A percentile compares a stretch with the other conserved stretches of the same genome.
phyloP scores from a whole-genome alignment of 345 rosid species.

The Camelina neglecta region DNA sequence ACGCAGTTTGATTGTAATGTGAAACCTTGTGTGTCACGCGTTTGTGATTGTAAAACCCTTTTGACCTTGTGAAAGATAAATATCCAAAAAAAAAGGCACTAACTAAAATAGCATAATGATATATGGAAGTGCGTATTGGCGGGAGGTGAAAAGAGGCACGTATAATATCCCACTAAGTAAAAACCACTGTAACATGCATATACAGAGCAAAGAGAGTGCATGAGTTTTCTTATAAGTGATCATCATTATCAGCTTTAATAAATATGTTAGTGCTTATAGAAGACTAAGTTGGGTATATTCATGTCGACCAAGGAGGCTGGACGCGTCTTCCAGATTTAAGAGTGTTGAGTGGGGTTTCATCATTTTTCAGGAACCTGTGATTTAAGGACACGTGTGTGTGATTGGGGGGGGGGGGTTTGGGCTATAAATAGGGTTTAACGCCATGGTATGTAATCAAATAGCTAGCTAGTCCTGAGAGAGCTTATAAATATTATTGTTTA shows the following conservation, averaged over 20 bases:
- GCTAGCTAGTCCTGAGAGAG: neutral
- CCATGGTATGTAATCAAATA: constrained; percentile 1
- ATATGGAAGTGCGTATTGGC: constrained; percentile 33
- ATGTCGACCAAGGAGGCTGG: constrained; percentile 39
- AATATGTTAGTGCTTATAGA: constrained; percentile 26
- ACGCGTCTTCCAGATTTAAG: constrained; percentile 31
- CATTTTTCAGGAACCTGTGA: constrained; percentile 6
- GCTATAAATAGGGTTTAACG: constrained; percentile 35
- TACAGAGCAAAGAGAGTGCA: neutral
- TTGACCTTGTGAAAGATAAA: constrained; percentile 7
- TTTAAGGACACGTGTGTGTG: constrained; percentile 4
- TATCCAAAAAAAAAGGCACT: constrained; percentile 1
- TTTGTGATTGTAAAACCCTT: constrained; percentile 10
- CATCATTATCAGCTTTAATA: constrained; percentile 21
- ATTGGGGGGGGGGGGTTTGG: neutral
- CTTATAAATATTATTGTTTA: constrained; percentile 14
- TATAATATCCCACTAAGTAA: constrained; percentile 32
- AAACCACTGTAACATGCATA: constrained; percentile 5
- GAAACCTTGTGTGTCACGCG: constrained; percentile 40
- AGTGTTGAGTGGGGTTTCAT: constrained; percentile 26
- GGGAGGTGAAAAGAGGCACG: constrained; percentile 32
- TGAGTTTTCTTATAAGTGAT: constrained; percentile 30
- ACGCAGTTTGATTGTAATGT: constrained; percentile 6
- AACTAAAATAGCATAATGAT: constrained; percentile 21
- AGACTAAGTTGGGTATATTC: constrained; percentile 39